Evolutionary conservation across 768 basidiomycete genomes (phyloP), one percentile per base, ranked within the genome.

Genomic region (Lactarius hatsudake): DNA sequence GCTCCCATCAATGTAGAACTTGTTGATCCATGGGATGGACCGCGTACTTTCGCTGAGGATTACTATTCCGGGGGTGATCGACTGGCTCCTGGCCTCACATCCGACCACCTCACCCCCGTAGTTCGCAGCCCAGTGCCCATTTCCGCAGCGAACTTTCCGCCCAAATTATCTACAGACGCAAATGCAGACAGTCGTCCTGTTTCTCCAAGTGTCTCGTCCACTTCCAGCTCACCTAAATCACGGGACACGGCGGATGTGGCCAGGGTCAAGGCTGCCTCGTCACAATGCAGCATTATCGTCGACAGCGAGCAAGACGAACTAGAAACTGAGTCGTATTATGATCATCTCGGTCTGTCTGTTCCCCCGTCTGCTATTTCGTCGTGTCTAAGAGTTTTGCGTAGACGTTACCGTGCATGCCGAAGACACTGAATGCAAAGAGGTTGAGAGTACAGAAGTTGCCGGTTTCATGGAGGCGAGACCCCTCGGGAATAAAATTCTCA

Each of bases 51-150:
- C 54, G 79, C 81, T 0, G 80, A 81, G 67, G 81, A 82, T 70
- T 79, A 76, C 65, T 81, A 80, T 65, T 76, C 81, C 6, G 82
- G 81, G 15, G 83, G 82, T 1, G 81, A 83, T 54, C 59, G 53
- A 34, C 8, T 71, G 7, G 64, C 58, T 40, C 58, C 67, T 18
- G 62, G 56, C 38, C 51, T 64, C 58, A 71, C 69, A 15, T 69
- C 71, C n/a, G 56, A 67, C 45, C 69, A 70, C 32, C 62, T 71
- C 40, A 70, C 71, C 6, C 71, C 70, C 30, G 26, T 56, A 4
- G 48, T 26, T 43, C 45, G 20, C 36, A 71, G 56, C 26, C 65
- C 68, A 23, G 53, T 40, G 26, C 53, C 62, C 32, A 9, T 43
- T 26, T 20, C 61, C 17, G 23, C 38, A 40, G 42, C n/a, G 20